phyloP scores from a whole-genome alignment of 2,329 filamentous ascomycete genomes.

The Taxawa tesnikishii region DNA sequence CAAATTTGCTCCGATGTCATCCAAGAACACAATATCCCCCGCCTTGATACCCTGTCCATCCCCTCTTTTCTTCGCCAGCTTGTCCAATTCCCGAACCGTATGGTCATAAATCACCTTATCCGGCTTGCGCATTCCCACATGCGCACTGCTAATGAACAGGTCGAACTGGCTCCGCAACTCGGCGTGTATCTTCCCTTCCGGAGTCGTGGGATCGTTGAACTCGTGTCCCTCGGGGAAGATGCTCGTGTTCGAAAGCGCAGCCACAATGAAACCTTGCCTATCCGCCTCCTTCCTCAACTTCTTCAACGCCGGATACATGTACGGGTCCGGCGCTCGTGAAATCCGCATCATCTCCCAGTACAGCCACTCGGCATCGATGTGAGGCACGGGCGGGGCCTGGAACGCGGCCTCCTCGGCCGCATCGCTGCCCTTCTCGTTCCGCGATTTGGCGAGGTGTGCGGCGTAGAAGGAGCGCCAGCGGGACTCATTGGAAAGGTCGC shows the following conservation, averaged over 20 bases:
- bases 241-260: slow-evolving; percentile 80
- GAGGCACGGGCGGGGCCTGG: slow-evolving; percentile 49
- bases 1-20: slow-evolving; percentile 90
- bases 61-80: slow-evolving; percentile 45
- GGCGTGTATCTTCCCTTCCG: slow-evolving; percentile 22
- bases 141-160: slow-evolving; percentile 75
- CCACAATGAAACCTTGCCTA: slow-evolving; percentile 48
- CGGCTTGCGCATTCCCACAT: slow-evolving; percentile 79
- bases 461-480: slow-evolving; percentile 55
- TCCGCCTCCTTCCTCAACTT: slow-evolving; percentile 40
- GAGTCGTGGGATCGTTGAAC: slow-evolving; percentile 40
- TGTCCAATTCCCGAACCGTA: slow-evolving; percentile 54
- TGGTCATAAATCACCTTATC: slow-evolving; percentile 69
- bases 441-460: no score
- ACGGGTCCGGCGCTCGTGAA: slow-evolving; percentile 61
- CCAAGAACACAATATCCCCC: slow-evolving; percentile 70
- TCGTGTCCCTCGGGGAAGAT: slow-evolving; percentile 68
- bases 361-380: slow-evolving; percentile 63
- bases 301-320: slow-evolving; percentile 74
- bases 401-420: slow-evolving; percentile 15
- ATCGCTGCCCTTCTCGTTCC: slow-evolving; percentile 11
- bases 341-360: slow-evolving; percentile 87
- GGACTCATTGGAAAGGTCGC: slow-evolving; percentile 53
- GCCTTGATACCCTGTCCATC: slow-evolving; percentile 44
- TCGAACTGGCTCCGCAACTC: slow-evolving; percentile 63